A percentile compares a stretch with the other conserved stretches of the same genome.
These are phyloP conservation scores for Fusarium agapanthi DNA, from an alignment of 2,329 filamentous ascomycete genomes.

Conservation along the genomic window DNA sequence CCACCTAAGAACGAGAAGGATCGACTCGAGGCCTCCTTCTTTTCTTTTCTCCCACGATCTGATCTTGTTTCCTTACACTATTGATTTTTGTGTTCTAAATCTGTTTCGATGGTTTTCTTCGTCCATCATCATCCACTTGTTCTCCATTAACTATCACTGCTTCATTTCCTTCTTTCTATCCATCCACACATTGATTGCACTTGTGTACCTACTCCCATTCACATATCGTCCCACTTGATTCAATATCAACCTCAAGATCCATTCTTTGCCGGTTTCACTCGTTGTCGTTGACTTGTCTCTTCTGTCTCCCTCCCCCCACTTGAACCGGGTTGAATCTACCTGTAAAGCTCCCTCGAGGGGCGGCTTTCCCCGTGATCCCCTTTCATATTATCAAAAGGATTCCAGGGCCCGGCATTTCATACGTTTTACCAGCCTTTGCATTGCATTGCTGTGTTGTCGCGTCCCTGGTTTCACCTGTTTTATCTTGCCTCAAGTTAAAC, in stretches of 20 bases:
- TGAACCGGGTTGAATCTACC: neutral
- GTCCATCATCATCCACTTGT: neutral
- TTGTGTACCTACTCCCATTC: neutral
- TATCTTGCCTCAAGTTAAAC: conserved; percentile 38
- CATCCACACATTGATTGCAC: conserved; percentile 4
- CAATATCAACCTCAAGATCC: conserved; percentile 13
- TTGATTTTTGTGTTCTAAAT: neutral
- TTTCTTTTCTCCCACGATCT: conserved; percentile 2
- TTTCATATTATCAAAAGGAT: conserved; percentile 32
- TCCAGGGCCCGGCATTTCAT: conserved; percentile 31
- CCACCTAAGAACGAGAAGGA: conserved; percentile 4
- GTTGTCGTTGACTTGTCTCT: conserved; percentile 3
- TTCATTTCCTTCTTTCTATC: neutral
- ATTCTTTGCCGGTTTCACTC: conserved; percentile 32
- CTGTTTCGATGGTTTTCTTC: neutral
- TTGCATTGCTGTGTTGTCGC: conserved; percentile 28
- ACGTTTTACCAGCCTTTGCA: conserved; percentile 28
- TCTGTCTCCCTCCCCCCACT: conserved; percentile 30
- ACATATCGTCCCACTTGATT: conserved; percentile 16
- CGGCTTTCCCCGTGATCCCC: conserved; percentile 20
- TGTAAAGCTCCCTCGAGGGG: conserved; percentile 35
- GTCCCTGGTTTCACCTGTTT: conserved; percentile 39
- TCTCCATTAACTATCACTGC: neutral
- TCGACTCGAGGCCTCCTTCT: conserved; percentile 29
- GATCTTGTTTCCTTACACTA: conserved; percentile 7